phyloP scores from a whole-genome alignment of 768 basidiomycete species.

The Dioszegia aurantiaca region DNA sequence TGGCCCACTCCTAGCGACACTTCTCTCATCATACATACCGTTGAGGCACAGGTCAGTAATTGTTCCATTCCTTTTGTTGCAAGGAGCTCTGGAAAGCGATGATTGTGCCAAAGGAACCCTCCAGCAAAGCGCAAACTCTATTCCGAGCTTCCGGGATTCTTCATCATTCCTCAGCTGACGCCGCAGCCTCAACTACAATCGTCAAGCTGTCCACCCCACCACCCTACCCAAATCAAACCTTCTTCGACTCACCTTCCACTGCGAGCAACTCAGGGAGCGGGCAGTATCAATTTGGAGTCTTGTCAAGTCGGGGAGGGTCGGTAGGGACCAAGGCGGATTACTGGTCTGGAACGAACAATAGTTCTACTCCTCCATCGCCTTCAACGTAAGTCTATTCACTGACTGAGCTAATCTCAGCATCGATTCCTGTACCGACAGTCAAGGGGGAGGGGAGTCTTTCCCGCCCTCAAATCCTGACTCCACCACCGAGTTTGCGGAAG shows the following conservation, averaged over 20 bases:
- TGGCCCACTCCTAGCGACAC: background rate
- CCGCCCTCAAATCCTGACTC: conserved; percentile 31
- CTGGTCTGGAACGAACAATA: conserved; percentile 8
- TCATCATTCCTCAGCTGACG: background rate
- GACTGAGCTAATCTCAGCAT: conserved; percentile 5
- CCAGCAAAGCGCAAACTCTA: background rate
- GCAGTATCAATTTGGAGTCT: conserved; percentile 2
- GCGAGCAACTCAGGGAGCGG: conserved; percentile 2
- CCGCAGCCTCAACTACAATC: conserved; percentile 6
- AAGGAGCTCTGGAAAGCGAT: background rate
- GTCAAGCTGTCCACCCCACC: conserved; percentile 14
- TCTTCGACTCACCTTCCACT: conserved; percentile 9
- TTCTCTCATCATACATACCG: conserved; percentile 2
- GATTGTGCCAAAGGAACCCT: conserved; percentile 6
- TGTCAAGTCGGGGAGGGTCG: conserved; percentile 13
- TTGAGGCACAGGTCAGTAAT: conserved; percentile 10
- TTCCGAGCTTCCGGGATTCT: background rate
- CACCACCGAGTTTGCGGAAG: conserved; percentile 21
- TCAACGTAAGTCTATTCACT: conserved; percentile 8
- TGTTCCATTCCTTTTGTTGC: background rate
- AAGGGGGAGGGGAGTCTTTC: conserved; percentile 37
- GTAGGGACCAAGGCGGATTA: conserved; percentile 9
- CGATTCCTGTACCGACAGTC: conserved; percentile 12
- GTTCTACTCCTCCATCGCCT: conserved; percentile 14
- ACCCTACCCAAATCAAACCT: background rate